phyloP scores from a whole-genome alignment of 352 stramenopile species.

The Globisporangium nagaii region DNA sequence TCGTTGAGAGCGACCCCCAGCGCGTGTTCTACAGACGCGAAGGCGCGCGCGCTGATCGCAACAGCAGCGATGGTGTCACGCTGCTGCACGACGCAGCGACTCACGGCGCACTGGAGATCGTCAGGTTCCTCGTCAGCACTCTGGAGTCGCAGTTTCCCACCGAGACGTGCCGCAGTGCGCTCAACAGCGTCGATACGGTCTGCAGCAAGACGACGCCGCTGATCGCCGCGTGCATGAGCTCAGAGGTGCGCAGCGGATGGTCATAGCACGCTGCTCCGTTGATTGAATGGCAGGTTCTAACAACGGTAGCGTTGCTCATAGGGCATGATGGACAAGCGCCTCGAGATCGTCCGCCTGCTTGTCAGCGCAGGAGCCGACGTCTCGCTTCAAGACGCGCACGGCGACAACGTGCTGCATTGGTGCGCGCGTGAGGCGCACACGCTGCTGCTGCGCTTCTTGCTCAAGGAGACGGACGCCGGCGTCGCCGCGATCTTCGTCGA shows the following conservation, averaged over 20 bases:
- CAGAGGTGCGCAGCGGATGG: too few relatives aligned
- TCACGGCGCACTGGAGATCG: conserved; percentile 26
- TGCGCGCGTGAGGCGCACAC: conserved; percentile 50
- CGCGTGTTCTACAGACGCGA: conserved; percentile 33
- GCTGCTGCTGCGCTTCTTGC: conserved; percentile 43
- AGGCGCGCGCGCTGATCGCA: conserved; percentile 1
- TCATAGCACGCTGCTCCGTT: not conserved
- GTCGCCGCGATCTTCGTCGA: conserved; percentile 33
- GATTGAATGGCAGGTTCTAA: not conserved
- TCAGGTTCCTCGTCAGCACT: conserved; percentile 28
- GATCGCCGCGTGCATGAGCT: conserved; percentile 50
- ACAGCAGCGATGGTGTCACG: conserved; percentile 18
- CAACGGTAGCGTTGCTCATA: not conserved
- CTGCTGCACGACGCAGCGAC: conserved; percentile 54
- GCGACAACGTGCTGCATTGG: conserved; percentile 67
- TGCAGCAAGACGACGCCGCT: conserved; percentile 48
- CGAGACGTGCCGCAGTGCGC: conserved; percentile 19
- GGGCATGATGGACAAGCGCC: conserved; percentile 27
- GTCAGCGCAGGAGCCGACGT: conserved; percentile 39
- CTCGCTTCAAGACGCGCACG: conserved; percentile 38
- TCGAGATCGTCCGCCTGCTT: conserved; percentile 47
- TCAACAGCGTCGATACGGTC: conserved; percentile 48
- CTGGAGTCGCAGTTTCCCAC: conserved; percentile 24
- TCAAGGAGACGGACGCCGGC: conserved; percentile 52
- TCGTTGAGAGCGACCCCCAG: conserved; percentile 23